Evolutionary conservation across 2,329 filamentous ascomycete genomes (phyloP), one percentile per base, ranked within the genome.

Genomic region (Pezicula carpinea): DNA sequence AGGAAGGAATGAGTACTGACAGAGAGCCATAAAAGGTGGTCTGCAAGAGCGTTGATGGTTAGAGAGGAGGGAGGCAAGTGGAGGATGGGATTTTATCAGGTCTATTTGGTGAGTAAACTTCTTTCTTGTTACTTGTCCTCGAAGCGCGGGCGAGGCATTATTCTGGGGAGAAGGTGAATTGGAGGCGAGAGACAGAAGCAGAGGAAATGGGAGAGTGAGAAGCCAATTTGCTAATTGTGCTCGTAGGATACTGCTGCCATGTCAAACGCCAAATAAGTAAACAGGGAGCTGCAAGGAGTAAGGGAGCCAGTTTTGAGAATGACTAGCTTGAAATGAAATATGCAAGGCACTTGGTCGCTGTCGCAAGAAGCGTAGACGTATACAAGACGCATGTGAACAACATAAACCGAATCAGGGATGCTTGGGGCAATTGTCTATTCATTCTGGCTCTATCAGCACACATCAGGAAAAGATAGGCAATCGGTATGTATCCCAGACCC

Each of bases 41-140:
- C 15, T 36, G 34, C 18, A 8, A 17, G 18, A 36, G 34, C 18
- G 5, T 19, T 36, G 34, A 17, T 36, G 34, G 34, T 15, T 22
- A 33, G 31, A 33, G 18, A 10, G 23, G 18, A 55, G 32, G 49
- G 42, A 11, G 57, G 48, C 34, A 44, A 48, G 18, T 62, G 59
- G 60, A 62, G 59, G 39, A 48, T 61, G 48, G 42, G 40, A 1
- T 59, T 54, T 32, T 62, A 62, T 51, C 60, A 62, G 44, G 59
- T 62, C 18, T 62, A 61, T 49, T 39, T 53, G 44, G 58, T 59
- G 34, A 56, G 56, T 43, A 29, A 29, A 29, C 8, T 29, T 29
- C 23, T 29, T 29, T 6, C 23, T 29, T 8, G 23, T 29, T 29
- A 8, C 23, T 29, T 29, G 23, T 29, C 23, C 11, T 29, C 6